Base-by-base conservation (phyloP, 2,329 filamentous ascomycete species). In the Calonectria naviculata region DNA sequence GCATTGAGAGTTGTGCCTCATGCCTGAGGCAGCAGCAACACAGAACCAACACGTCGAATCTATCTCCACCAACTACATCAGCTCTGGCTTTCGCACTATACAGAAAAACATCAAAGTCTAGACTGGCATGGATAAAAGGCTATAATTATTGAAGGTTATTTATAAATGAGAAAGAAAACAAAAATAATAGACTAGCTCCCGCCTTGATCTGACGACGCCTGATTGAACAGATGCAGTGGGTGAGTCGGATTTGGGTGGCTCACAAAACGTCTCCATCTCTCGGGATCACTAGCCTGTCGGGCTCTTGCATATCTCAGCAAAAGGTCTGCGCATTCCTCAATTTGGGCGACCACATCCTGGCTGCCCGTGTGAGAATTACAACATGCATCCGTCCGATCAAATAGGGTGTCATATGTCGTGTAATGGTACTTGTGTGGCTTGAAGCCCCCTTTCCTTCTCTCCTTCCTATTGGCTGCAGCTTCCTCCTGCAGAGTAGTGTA, bases 191-290 rank as follows among this genome's bases (percentile, higher is more conserved):
- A n/a, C n/a, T n/a, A n/a, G n/a, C n/a, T n/a, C n/a, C n/a, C n/a
- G n/a, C n/a, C n/a, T n/a, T n/a, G n/a, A n/a, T n/a, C n/a, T n/a
- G n/a, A n/a, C n/a, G n/a, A n/a, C n/a, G n/a, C n/a, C n/a, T n/a
- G n/a, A 7, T 49, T 49, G 17, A 19, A 38, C 10, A 63, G 21
- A 34, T 63, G 42, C 10, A 49, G 19, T 2, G 19, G 42, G 24
- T 63, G 60, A 24, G n/a, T 17, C 2, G 42, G 60, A n/a, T 34
- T 47, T 13, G 60, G 60, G 24, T 63, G 60, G 21, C 60, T 49
- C 60, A 63, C 60, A 36, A 63, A 47, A 8, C 21, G 44, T 17
- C 28, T 63, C 60, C 42, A 63, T 13, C 60, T 63, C 28, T 63
- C 29, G 49, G 42, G 28, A 31, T 63, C 60, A 24, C n/a, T n/a